These are phyloP conservation scores for Hirschfeldia incana DNA, from an alignment of 345 rosid genomes.

Conservation along the genomic window DNA sequence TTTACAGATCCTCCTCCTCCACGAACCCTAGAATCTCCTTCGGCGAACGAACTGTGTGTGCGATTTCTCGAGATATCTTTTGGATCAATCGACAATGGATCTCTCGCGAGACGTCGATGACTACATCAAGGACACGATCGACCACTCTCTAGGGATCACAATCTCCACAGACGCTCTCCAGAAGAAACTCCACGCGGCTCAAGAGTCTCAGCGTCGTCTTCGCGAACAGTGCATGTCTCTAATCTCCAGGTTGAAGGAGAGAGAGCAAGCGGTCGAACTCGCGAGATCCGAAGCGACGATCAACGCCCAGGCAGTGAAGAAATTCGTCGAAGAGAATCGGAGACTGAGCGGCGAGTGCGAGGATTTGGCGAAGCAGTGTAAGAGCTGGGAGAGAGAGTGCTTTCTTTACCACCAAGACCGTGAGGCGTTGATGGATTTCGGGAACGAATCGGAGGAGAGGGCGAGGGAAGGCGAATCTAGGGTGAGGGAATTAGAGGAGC, in stretches of 20 bases:
- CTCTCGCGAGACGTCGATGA: constrained; percentile 54
- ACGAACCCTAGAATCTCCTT: constrained; percentile 18
- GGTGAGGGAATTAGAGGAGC: constrained; percentile 61
- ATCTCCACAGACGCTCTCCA: constrained; percentile 51
- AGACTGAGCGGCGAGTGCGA: constrained; percentile 68
- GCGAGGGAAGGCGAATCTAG: constrained; percentile 65
- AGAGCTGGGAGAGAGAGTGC: constrained; percentile 69
- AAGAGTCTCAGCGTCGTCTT: constrained; percentile 58
- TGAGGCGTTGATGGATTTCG: constrained; percentile 85
- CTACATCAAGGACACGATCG: constrained; percentile 59
- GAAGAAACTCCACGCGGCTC: constrained; percentile 53
- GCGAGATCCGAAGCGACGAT: constrained; percentile 67
- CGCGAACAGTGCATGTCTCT: constrained; percentile 48
- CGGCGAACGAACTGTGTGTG: background rate
- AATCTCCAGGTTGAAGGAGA: constrained; percentile 48
- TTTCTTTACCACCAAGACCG: constrained; percentile 70
- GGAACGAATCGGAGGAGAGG: constrained; percentile 78
- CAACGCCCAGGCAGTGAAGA: constrained; percentile 81
- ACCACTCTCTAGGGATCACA: constrained; percentile 61
- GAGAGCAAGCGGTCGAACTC: constrained; percentile 52
- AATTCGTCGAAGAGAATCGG: constrained; percentile 79
- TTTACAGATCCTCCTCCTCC: background rate
- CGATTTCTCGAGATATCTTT: background rate
- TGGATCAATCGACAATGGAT: constrained; percentile 45
- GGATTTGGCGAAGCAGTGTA: constrained; percentile 63